A percentile compares a stretch with the other conserved stretches of the same genome.
phyloP scores from a whole-genome alignment of 306 rosid genomes.

The Citrullus amarus region DNA sequence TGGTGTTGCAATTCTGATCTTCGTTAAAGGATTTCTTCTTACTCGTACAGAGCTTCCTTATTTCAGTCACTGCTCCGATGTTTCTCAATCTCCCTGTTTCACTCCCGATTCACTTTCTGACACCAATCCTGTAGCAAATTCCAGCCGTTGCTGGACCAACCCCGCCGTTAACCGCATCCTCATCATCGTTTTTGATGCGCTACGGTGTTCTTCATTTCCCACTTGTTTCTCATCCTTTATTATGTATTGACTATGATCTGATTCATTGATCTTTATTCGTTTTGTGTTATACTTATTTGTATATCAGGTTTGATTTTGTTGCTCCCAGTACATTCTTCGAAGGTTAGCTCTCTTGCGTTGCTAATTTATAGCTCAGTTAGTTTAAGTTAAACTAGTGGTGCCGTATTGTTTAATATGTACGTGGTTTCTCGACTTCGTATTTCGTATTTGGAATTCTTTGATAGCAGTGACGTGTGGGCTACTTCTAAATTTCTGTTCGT shows the following conservation, averaged over 20 bases:
- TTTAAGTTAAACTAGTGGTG: background rate
- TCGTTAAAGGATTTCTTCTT: constrained; percentile 79
- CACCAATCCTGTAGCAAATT: background rate
- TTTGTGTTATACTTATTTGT: background rate
- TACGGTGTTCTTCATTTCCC: constrained; percentile 29
- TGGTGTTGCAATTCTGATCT: constrained; percentile 40
- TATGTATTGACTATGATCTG: background rate
- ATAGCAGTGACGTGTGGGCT: background rate
- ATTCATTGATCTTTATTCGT: background rate
- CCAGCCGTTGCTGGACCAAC: constrained; percentile 56
- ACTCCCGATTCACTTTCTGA: constrained; percentile 9
- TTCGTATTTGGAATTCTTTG: background rate
- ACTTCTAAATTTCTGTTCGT: background rate
- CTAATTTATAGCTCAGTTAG: background rate
- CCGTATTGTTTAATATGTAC: background rate
- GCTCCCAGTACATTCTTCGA: constrained; percentile 79
- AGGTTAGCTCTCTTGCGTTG: constrained; percentile 28
- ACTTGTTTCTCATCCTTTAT: background rate
- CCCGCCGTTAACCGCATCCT: constrained; percentile 52
- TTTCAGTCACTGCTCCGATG: constrained; percentile 60
- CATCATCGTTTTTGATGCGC: constrained; percentile 69
- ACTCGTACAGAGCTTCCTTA: constrained; percentile 87
- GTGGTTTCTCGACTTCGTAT: background rate
- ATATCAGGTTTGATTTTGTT: constrained; percentile 74
- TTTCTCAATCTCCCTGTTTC: constrained; percentile 51